Percentiles rank a stretch among this genome's conserved stretches.
These are phyloP conservation scores for Macadamia tetraphylla DNA, from an alignment of 164 flowering plant species.

Conservation along the genomic window DNA sequence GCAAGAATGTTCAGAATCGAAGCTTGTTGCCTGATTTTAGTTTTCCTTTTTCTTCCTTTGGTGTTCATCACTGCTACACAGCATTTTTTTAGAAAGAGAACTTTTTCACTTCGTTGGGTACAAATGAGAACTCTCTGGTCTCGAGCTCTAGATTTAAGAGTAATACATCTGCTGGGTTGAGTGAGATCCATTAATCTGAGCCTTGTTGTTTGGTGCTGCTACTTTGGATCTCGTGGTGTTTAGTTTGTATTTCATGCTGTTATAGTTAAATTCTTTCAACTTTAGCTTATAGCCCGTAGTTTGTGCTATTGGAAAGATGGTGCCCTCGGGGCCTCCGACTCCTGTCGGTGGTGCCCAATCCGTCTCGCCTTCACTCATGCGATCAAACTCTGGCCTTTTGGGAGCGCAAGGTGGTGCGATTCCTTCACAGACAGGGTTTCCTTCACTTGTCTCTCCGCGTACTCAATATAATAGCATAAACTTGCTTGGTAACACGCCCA, in stretches of 20 bases:
- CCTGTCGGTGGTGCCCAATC: conserved; percentile 39
- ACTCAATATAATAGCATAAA: conserved; percentile 54
- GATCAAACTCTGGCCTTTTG: conserved; percentile 41
- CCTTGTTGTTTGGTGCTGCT: conserved; percentile 15
- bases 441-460: conserved; percentile 64
- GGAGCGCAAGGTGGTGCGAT: conserved; percentile 66
- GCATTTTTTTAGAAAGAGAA: conserved; percentile 20
- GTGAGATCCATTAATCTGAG: conserved; percentile 3
- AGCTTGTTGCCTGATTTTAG: conserved; percentile 20
- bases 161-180: conserved; percentile 13
- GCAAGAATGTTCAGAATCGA: conserved; percentile 34
- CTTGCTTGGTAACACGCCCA: conserved; percentile 66
- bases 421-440: conserved; percentile 53
- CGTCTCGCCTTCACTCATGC: conserved; percentile 27
- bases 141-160: conserved; percentile 8
- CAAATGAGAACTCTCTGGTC: conserved; percentile 16
- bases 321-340: conserved; percentile 43
- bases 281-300: neutral
- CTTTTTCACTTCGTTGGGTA: conserved; percentile 13
- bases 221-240: conserved; percentile 1
- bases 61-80: conserved; percentile 12
- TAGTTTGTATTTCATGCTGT: conserved; percentile 3
- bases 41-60: conserved; percentile 10
- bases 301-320: conserved; percentile 19
- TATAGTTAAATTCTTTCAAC: conserved; percentile 5